phyloP scores from a whole-genome alignment of 805 yeast species.

The Hanseniaspora osmophila region DNA sequence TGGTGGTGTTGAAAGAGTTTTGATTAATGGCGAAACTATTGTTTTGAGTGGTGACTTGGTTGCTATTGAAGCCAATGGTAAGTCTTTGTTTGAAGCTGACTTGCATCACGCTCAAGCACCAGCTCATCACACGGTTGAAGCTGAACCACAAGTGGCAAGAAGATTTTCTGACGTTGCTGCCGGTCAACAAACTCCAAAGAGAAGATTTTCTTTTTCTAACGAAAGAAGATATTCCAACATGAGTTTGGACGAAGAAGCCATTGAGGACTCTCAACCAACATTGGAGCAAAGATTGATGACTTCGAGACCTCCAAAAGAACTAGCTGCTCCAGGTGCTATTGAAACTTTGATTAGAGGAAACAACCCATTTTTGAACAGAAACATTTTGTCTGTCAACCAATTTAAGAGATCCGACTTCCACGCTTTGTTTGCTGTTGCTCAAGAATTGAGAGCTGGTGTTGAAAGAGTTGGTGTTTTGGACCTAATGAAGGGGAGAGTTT shows the following conservation, averaged over 20 bases:
- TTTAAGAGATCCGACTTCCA: slow-evolving; percentile 82
- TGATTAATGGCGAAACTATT: slow-evolving; percentile 61
- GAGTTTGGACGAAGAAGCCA: slow-evolving; percentile 19
- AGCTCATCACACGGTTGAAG: slow-evolving; percentile 12
- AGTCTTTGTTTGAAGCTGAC: slow-evolving; percentile 8
- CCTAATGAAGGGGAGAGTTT: slow-evolving; percentile 73
- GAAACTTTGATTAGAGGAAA: slow-evolving; percentile 61
- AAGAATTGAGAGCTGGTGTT: slow-evolving; percentile 92
- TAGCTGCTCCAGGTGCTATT: slow-evolving; percentile 68
- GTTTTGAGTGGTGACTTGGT: slow-evolving; percentile 72
- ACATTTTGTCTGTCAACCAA: slow-evolving; percentile 78
- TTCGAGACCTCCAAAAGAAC: slow-evolving; percentile 56
- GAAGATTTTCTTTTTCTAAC: slow-evolving; percentile 40
- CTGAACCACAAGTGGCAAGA: slow-evolving; percentile 14
- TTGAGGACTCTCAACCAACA: slow-evolving; percentile 31
- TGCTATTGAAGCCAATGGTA: slow-evolving; percentile 47
- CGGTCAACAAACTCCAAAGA: slow-evolving; percentile 25
- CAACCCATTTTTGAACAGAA: slow-evolving; percentile 83
- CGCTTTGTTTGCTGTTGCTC: slow-evolving; percentile 88
- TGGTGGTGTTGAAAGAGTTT: slow-evolving; percentile 85
- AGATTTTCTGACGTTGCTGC: slow-evolving; percentile 21
- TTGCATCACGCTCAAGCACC: slow-evolving; percentile 6
- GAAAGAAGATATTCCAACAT: slow-evolving; percentile 27
- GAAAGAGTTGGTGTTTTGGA: slow-evolving; percentile 93
- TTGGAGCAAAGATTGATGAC: slow-evolving; percentile 41